These are phyloP conservation scores for Cystobasidium sp. DNA, from an alignment of 1,284 basidiomycete genomes.

Conservation along the genomic window DNA sequence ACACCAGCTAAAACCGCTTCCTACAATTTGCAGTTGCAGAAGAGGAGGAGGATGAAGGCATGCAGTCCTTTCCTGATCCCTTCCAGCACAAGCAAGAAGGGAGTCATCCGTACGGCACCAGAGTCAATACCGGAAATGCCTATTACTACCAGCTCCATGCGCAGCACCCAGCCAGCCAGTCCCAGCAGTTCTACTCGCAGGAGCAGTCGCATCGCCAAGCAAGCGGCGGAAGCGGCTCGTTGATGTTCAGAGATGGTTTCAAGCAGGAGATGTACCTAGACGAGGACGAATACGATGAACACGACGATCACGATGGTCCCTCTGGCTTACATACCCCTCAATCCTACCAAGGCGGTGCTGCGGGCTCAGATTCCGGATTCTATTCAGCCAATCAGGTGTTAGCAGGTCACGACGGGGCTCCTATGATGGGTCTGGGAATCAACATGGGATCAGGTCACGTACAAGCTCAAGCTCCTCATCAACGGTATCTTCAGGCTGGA, in stretches of 20 bases:
- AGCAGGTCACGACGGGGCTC: background rate
- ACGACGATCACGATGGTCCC: background rate
- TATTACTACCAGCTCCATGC: conserved; percentile 15
- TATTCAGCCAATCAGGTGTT: background rate
- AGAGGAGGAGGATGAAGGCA: background rate
- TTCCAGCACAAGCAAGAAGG: background rate
- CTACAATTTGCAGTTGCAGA: no score
- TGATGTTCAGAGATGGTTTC: conserved; percentile 7
- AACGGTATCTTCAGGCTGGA: background rate
- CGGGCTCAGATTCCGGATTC: no score
- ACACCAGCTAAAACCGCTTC: no score
- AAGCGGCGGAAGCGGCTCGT: background rate
- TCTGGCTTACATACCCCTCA: conserved; percentile 11
- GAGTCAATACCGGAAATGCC: background rate
- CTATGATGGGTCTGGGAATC: conserved; percentile 24
- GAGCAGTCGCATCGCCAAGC: background rate
- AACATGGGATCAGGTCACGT: conserved; percentile 31
- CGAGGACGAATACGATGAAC: background rate
- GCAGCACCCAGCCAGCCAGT: background rate
- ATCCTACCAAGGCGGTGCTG: background rate
- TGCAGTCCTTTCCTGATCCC: background rate
- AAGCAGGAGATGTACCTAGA: background rate
- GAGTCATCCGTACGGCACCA: background rate
- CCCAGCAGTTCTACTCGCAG: background rate
- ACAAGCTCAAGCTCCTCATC: conserved; percentile 13